Evolutionary conservation across 1,284 basidiomycete genomes (phyloP).

Genomic region (Athelia sp.): DNA sequence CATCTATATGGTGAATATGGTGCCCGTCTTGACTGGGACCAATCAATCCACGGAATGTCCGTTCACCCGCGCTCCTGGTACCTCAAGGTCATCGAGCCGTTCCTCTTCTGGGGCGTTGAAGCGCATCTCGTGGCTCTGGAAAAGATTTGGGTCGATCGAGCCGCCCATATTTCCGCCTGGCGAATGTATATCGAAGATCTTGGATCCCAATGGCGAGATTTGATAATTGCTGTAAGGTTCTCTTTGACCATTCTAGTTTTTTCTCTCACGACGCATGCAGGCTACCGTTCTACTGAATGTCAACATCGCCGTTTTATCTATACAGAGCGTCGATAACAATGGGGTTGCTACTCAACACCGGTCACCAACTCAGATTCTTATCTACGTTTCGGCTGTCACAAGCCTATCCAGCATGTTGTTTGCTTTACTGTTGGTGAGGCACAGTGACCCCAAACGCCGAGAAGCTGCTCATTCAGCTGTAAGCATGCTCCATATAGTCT

Average conservation of each 20-base stretch:
- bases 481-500: conserved; percentile 36
- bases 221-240: conserved; percentile 42
- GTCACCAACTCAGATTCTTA: conserved; percentile 36
- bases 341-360: conserved; percentile 13
- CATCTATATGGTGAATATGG: conserved; percentile 30
- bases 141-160: conserved; percentile 33
- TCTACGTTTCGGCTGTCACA: conserved; percentile 38
- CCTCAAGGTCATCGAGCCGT: conserved; percentile 25
- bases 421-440: conserved; percentile 37
- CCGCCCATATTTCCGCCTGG: conserved; percentile 35
- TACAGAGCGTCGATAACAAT: conserved; percentile 32
- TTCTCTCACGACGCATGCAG: conserved; percentile 16
- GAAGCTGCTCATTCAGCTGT: too few relatives aligned
- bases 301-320: conserved; percentile 40
- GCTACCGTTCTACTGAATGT: conserved; percentile 38
- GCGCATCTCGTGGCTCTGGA: conserved; percentile 29
- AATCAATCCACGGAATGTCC: conserved; percentile 23
- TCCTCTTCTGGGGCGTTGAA: conserved; percentile 36
- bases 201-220: conserved; percentile 44
- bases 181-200: conserved; percentile 35
- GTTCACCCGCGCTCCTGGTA: conserved; percentile 16
- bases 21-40: conserved; percentile 27
- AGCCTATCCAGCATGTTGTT: conserved; percentile 39
- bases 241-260: not conserved
- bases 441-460: not conserved